These are phyloP conservation scores for Kalaharituber pfeilii DNA, from an alignment of 2,329 filamentous ascomycete genomes.

Conservation along the genomic window DNA sequence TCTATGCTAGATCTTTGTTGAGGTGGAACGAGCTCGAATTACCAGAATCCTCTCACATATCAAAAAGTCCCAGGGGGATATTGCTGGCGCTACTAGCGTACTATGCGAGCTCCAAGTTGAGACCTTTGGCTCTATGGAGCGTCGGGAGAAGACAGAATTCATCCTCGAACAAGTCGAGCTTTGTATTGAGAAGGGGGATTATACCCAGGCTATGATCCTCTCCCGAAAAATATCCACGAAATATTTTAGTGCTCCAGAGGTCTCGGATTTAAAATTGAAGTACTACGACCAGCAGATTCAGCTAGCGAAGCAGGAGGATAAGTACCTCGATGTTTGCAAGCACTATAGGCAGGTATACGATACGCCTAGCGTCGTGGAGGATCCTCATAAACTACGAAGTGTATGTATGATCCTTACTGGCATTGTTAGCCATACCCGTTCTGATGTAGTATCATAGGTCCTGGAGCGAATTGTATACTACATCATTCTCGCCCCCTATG, in stretches of 20 bases:
- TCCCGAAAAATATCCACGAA: constrained; percentile 92
- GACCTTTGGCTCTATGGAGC: constrained; percentile 95
- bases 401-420: constrained; percentile 37
- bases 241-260: constrained; percentile 80
- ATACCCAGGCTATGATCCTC: constrained; percentile 86
- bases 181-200: constrained; percentile 90
- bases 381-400: constrained; percentile 66
- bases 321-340: constrained; percentile 95
- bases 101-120: constrained; percentile 96
- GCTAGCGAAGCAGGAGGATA: constrained; percentile 88
- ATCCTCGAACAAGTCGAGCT: constrained; percentile 87
- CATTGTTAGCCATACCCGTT: no score
- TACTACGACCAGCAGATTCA: constrained; percentile 97
- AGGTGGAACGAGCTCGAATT: constrained; percentile 90
- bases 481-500: constrained; percentile 85
- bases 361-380: constrained; percentile 85
- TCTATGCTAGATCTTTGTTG: constrained; percentile 65
- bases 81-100: constrained; percentile 77
- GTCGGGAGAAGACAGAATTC: constrained; percentile 96
- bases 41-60: constrained; percentile 92
- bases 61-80: constrained; percentile 87
- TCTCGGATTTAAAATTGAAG: constrained; percentile 84
- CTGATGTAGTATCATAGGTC: no score
- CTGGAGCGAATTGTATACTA: constrained; percentile 96
- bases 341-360: constrained; percentile 93